These are phyloP conservation scores for Pterocarpus macrocarpus DNA, from an alignment of 306 rosid species.

Conservation along the genomic window DNA sequence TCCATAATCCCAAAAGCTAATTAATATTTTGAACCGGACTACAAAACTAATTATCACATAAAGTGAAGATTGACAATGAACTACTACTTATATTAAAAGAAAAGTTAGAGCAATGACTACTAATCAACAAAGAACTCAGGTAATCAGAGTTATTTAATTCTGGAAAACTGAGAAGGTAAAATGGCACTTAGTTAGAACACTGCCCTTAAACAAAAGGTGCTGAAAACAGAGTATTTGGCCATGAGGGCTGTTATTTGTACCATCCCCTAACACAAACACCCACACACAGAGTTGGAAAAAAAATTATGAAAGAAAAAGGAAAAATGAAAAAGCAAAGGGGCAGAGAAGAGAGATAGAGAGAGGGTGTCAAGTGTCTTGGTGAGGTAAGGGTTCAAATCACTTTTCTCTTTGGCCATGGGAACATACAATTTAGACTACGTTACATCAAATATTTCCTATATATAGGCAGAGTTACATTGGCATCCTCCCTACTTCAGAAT, in stretches of 20 bases:
- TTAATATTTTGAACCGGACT: not conserved
- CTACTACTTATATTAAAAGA: too few relatives aligned
- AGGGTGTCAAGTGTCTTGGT: too few relatives aligned
- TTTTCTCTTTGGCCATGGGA: not conserved
- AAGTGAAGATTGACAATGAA: too few relatives aligned
- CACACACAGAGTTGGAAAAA: too few relatives aligned
- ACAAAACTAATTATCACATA: not conserved
- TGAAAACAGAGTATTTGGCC: too few relatives aligned
- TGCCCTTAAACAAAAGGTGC: not conserved
- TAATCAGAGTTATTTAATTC: not conserved
- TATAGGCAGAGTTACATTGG: not conserved
- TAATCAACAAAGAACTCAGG: not conserved
- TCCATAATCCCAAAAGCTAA: not conserved
- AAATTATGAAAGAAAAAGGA: too few relatives aligned
- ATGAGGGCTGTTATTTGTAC: too few relatives aligned
- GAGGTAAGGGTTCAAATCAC: too few relatives aligned
- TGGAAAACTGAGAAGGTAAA: not conserved
- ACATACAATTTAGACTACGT: not conserved
- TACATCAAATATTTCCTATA: not conserved
- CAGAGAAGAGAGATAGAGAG: too few relatives aligned
- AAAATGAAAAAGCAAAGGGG: too few relatives aligned
- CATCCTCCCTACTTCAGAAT: not conserved
- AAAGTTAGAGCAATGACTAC: not conserved
- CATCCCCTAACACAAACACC: too few relatives aligned
- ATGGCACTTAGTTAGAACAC: not conserved